A percentile compares a stretch with the other conserved stretches of the same genome.
Evolutionary conservation across 139 green algal species (phyloP).

Genomic region (Chlamydomonas applanata): DNA sequence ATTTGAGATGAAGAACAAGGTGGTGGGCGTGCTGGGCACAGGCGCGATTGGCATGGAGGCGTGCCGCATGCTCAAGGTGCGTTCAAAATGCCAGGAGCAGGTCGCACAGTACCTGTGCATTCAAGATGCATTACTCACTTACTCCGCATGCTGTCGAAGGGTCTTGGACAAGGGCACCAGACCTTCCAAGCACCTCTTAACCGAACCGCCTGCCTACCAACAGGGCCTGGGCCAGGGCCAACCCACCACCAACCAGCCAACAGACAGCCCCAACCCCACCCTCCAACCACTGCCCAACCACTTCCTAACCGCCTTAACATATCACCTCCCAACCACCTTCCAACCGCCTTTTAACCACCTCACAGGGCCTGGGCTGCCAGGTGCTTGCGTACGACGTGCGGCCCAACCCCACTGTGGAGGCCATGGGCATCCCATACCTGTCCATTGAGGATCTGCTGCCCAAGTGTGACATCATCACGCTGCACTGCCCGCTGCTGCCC

Average conservation of each 20-base stretch:
- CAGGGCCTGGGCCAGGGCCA: too few relatives aligned
- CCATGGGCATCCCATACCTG: slow-evolving; percentile 58
- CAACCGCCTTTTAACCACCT: background rate
- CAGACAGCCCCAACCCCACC: too few relatives aligned
- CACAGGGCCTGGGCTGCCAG: slow-evolving; percentile 58
- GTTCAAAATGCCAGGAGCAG: background rate
- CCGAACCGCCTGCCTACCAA: too few relatives aligned
- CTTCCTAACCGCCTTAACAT: too few relatives aligned
- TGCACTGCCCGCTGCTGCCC: slow-evolving; percentile 69
- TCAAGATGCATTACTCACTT: background rate
- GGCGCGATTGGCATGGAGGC: slow-evolving; percentile 71
- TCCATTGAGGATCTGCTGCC: slow-evolving; percentile 55
- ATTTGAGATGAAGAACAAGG: slow-evolving; percentile 65
- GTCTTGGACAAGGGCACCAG: too few relatives aligned
- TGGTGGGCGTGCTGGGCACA: slow-evolving; percentile 77
- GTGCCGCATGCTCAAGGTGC: slow-evolving; percentile 56
- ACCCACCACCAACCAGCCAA: too few relatives aligned
- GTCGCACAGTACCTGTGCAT: too few relatives aligned
- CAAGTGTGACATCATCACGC: slow-evolving; percentile 55
- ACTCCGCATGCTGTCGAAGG: background rate
- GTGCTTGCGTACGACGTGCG: slow-evolving; percentile 65
- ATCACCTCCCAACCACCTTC: too few relatives aligned
- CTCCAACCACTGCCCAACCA: too few relatives aligned
- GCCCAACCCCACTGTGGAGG: slow-evolving; percentile 42
- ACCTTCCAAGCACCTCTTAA: too few relatives aligned